Base-by-base conservation (phyloP, 345 rosid species). In the Salix viminalis region DNA sequence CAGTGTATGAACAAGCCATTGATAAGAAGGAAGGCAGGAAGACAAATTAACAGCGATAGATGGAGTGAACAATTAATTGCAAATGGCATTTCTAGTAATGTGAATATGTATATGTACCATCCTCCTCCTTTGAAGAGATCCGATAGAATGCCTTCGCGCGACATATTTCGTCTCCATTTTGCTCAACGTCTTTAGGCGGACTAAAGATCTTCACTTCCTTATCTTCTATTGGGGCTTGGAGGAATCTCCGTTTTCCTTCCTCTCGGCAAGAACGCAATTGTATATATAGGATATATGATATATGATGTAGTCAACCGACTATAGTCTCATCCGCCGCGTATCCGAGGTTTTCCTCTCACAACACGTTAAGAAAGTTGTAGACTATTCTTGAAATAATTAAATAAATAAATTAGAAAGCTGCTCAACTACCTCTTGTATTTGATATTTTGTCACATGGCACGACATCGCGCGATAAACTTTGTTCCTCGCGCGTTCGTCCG, bases 171-270 rank as follows among this genome's bases (percentile, higher is more conserved):
- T 6, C 6, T 18, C 58, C 58, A 50, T 18, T 6, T 1, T 50
- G n/a, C 19, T 18, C 58, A 7, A 15, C 58, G 6, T 52, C 58
- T 6, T 52, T 19, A 26, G 26, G 26, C 28, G 7, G 28, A 2
- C 4, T 0, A 0, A 44, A 13, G 5, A 13, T 2, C 4, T 12
- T 44, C 15, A 39, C 28, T 26, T 26, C 28, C 42, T 12, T 12
- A 0, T 2, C 0, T 13, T 44, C 12, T 44, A 4, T 13, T 3
- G 3, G 0, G 48, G 48, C 1, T 0, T 3, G 44, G 2, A 41
- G 12, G 28, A 26, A 26, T 26, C 28, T 26, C 1, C 1, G 28
- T 26, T 44, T 44, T 42, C 42, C 42, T 41, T 41, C 44, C 44
- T 34, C 37, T 34, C 6, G 37, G 36, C 0, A 28, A 28, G 30